Conservation (phyloP, 2,329 filamentous ascomycete species). For the Xylaria sp. region DNA sequence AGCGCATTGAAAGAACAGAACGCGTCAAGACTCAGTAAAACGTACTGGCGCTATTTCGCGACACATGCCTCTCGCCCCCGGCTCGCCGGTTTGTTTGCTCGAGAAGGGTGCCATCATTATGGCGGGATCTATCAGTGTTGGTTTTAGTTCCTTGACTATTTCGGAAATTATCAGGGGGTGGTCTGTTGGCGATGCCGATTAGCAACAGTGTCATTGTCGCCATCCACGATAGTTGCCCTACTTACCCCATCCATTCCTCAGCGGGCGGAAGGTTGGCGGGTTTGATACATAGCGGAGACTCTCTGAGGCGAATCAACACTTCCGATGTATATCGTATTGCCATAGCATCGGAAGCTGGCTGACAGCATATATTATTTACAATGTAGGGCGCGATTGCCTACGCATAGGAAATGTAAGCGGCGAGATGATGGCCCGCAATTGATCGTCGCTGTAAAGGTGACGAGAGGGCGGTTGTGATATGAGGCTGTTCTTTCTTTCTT, state of each 20-base stretch:
- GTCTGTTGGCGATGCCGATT: conserved; percentile 49
- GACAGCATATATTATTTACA: conserved; percentile 31
- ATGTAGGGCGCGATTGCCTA: conserved; percentile 2
- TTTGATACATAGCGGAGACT: conserved; percentile 85
- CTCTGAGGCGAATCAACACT: conserved; percentile 77
- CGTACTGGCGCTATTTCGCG: conserved; percentile 68
- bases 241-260: conserved; percentile 97
- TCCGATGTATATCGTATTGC: conserved; percentile 78
- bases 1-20: conserved; percentile 41
- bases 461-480: background rate
- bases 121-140: conserved; percentile 57
- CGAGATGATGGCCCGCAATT: background rate
- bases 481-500: conserved; percentile 4
- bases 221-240: conserved; percentile 35
- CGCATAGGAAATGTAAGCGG: conserved; percentile 21
- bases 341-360: conserved; percentile 54
- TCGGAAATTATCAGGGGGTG: conserved; percentile 59
- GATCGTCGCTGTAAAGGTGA: background rate
- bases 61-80: conserved; percentile 63
- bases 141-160: conserved; percentile 56
- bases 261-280: conserved; percentile 82
- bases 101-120: conserved; percentile 57
- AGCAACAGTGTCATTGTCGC: conserved; percentile 21
- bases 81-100: conserved; percentile 65
- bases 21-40: conserved; percentile 33